Evolutionary conservation across 2,329 filamentous ascomycete species (phyloP).

Genomic region (Hypoxylon sp.): DNA sequence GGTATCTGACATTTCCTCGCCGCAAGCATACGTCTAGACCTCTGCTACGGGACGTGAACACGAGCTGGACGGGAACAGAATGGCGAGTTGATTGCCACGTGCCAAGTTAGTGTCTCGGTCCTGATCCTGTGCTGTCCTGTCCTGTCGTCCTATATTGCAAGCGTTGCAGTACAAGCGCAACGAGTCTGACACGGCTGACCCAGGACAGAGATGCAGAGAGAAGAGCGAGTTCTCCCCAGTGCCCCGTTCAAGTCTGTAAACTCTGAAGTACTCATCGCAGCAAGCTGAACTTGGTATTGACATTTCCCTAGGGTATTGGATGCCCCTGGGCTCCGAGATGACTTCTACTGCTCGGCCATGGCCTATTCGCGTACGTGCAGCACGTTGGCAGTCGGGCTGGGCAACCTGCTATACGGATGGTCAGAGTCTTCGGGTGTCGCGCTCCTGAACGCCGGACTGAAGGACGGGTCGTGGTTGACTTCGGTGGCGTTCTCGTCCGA

Average conservation of each 20-base stretch:
- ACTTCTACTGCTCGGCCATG: slow-evolving; percentile 93
- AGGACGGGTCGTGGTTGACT: slow-evolving; percentile 70
- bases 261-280: not conserved
- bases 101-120: slow-evolving; percentile 27
- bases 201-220: slow-evolving; percentile 34
- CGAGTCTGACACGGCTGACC: slow-evolving; percentile 19
- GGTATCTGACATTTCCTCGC: slow-evolving; percentile 42
- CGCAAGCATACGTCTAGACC: slow-evolving; percentile 41
- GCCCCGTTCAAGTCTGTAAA: slow-evolving; percentile 77
- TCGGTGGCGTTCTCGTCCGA: slow-evolving; percentile 89
- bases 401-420: slow-evolving; percentile 85
- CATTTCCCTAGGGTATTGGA: slow-evolving; percentile 73
- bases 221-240: slow-evolving; percentile 64
- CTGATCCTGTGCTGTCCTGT: too few species aligned
- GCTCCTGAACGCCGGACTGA: slow-evolving; percentile 56
- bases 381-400: slow-evolving; percentile 84
- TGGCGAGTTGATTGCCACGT: slow-evolving; percentile 47
- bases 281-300: slow-evolving; percentile 44
- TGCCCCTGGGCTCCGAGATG: slow-evolving; percentile 86
- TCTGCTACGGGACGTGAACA: slow-evolving; percentile 43
- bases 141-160: too few species aligned
- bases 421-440: slow-evolving; percentile 76
- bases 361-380: slow-evolving; percentile 80
- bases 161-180: not conserved
- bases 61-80: slow-evolving; percentile 53